Conservation (phyloP, 2,329 filamentous ascomycete genomes). For the Penicillium glabrum region DNA sequence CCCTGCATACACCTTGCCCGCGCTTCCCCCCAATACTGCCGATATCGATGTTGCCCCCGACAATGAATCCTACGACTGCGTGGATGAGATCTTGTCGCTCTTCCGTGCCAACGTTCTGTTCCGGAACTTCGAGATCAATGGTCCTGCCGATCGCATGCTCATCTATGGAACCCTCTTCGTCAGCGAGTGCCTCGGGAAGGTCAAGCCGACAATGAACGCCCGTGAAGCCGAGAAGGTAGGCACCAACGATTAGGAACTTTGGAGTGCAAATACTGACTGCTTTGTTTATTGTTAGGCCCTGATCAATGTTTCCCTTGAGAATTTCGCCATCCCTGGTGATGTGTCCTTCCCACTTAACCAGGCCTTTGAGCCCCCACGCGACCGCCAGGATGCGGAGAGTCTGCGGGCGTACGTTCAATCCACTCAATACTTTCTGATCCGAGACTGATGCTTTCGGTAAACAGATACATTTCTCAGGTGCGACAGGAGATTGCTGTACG, state of each 20-base stretch:
- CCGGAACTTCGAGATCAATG: slow-evolving; percentile 99
- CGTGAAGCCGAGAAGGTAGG: slow-evolving; percentile 66
- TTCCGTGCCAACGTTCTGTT: slow-evolving; percentile 99
- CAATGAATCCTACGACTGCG: slow-evolving; percentile 89
- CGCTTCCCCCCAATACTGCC: slow-evolving; percentile 58
- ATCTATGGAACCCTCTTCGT: slow-evolving; percentile 97
- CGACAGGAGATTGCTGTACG: slow-evolving; percentile 84
- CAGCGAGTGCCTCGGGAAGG: slow-evolving; percentile 84
- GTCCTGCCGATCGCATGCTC: slow-evolving; percentile 86
- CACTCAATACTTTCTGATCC: not conserved
- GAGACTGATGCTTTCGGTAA: not conserved
- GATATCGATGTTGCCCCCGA: slow-evolving; percentile 68
- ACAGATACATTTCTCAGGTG: slow-evolving; percentile 72
- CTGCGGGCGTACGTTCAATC: slow-evolving; percentile 69
- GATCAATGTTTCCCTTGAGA: slow-evolving; percentile 86
- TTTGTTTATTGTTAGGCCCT: slow-evolving; percentile 65
- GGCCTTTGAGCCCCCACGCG: slow-evolving; percentile 86
- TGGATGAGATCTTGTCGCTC: slow-evolving; percentile 87
- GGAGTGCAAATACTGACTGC: slow-evolving; percentile 21
- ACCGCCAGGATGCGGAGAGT: slow-evolving; percentile 85
- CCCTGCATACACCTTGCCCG: slow-evolving; percentile 82
- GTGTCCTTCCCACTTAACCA: slow-evolving; percentile 92
- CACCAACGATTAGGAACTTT: not conserved
- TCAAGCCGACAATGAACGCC: slow-evolving; percentile 69
- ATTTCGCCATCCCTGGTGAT: slow-evolving; percentile 94